Evolutionary conservation across 2,329 filamentous ascomycete genomes (phyloP).

Genomic region (Fonsecaea nubica): DNA sequence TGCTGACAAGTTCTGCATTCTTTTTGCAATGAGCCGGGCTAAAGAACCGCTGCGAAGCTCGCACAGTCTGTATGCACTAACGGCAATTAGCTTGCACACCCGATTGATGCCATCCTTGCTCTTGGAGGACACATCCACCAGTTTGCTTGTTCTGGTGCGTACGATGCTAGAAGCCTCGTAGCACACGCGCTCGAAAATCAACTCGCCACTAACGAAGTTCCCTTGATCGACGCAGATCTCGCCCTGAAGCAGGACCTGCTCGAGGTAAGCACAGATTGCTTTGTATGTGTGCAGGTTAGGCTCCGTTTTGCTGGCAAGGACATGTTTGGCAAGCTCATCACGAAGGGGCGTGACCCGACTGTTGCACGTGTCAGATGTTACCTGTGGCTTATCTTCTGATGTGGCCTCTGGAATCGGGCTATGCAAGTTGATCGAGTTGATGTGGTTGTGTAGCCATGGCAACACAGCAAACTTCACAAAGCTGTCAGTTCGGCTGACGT

Average conservation of each 20-base stretch:
- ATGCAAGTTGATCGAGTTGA: conserved; percentile 29
- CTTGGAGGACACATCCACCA: conserved; percentile 34
- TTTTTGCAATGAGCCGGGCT: conserved; percentile 12
- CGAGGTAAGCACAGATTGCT: conserved; percentile 33
- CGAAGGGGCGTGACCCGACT: conserved; percentile 21
- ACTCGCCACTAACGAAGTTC: conserved; percentile 27
- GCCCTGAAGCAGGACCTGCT: conserved; percentile 29
- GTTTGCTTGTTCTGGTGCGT: conserved; percentile 32
- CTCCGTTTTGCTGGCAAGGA: conserved; percentile 13
- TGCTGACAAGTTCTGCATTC: background rate
- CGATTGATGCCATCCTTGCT: conserved; percentile 35
- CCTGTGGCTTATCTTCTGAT: conserved; percentile 1
- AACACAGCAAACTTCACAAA: conserved; percentile 29
- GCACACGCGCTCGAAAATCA: conserved; percentile 30
- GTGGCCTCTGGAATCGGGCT: background rate
- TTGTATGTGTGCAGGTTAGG: conserved; percentile 33
- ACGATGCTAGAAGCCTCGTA: conserved; percentile 35
- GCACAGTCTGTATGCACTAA: conserved; percentile 36
- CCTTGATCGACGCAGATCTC: conserved; percentile 29
- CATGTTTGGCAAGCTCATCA: conserved; percentile 22
- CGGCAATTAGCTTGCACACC: conserved; percentile 35
- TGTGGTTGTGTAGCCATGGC: conserved; percentile 31
- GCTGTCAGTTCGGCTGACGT: conserved; percentile 20
- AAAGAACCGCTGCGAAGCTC: conserved; percentile 35
- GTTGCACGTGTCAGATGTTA: background rate